A percentile compares a stretch with the other conserved stretches of the same genome.
Evolutionary conservation across 306 rosid species (phyloP).

Genomic region (Medicago ruthenica): DNA sequence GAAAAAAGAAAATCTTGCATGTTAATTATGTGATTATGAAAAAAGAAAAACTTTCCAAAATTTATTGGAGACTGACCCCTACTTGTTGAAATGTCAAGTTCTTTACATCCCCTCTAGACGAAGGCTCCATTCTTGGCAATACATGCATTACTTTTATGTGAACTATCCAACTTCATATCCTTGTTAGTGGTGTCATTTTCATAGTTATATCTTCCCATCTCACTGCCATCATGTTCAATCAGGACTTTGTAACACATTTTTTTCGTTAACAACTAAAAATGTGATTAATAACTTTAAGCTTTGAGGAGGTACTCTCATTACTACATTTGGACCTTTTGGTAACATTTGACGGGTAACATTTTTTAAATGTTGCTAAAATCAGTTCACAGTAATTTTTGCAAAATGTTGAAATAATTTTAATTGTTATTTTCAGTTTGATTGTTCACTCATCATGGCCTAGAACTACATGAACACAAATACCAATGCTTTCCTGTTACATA

Average conservation of each 20-base stretch:
- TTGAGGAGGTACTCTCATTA: too few relatives aligned
- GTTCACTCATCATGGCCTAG: too few relatives aligned
- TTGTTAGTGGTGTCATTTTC: slow-evolving; percentile 56
- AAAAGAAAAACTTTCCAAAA: slow-evolving; percentile 28
- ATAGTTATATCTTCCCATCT: slow-evolving; percentile 46
- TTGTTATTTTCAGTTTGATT: too few relatives aligned
- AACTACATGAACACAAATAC: too few relatives aligned
- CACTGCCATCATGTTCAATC: slow-evolving; percentile 46
- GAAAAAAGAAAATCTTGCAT: background rate
- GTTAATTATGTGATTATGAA: slow-evolving; percentile 36
- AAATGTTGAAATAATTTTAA: too few relatives aligned
- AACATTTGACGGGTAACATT: too few relatives aligned
- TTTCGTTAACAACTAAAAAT: background rate
- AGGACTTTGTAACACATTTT: slow-evolving; percentile 32
- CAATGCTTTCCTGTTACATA: too few relatives aligned
- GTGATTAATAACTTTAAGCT: background rate
- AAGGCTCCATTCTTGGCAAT: slow-evolving; percentile 41
- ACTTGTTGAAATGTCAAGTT: slow-evolving; percentile 37
- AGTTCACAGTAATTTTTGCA: too few relatives aligned
- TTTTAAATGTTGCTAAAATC: too few relatives aligned
- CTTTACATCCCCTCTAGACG: slow-evolving; percentile 36
- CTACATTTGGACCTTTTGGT: too few relatives aligned
- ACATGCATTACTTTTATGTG: slow-evolving; percentile 38
- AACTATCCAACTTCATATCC: slow-evolving; percentile 48
- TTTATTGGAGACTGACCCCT: slow-evolving; percentile 45